Percentiles rank a stretch among this genome's conserved stretches.
Conservation (phyloP, 306 rosid species). For the Pyrus communis region DNA sequence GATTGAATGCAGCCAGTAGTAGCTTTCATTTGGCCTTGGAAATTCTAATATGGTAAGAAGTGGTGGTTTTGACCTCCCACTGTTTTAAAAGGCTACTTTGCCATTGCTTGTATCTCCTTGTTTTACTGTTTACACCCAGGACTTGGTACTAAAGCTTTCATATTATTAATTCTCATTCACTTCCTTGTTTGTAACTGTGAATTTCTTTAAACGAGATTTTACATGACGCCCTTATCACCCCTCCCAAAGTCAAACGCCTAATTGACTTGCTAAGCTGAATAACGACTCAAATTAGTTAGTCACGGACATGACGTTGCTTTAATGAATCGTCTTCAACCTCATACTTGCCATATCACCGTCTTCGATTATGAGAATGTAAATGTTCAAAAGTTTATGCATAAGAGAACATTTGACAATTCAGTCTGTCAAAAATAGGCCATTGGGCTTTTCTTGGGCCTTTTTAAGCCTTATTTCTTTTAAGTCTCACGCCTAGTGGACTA, state of each 20-base stretch:
- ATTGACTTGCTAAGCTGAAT: not conserved
- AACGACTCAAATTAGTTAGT: not conserved
- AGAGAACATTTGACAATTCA: too few relatives aligned
- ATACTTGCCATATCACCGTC: too few relatives aligned
- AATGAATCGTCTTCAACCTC: too few relatives aligned
- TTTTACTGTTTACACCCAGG: not conserved
- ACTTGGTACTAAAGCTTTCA: not conserved
- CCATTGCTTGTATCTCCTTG: not conserved
- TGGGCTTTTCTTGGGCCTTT: too few relatives aligned
- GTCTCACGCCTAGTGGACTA: too few relatives aligned
- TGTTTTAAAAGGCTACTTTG: not conserved
- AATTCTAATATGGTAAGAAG: not conserved
- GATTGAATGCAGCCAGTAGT: not conserved
- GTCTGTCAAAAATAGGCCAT: too few relatives aligned
- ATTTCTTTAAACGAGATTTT: not conserved
- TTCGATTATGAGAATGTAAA: too few relatives aligned
- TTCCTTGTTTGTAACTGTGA: constrained; percentile 20
- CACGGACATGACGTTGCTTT: too few relatives aligned
- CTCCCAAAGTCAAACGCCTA: not conserved
- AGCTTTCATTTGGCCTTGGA: not conserved
- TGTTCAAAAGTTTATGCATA: too few relatives aligned
- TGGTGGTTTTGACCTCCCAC: not conserved
- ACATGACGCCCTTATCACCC: too few relatives aligned
- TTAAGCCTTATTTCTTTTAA: too few relatives aligned
- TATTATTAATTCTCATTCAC: not conserved